Evolutionary conservation across 2,329 filamentous ascomycete species (phyloP), one percentile per base, ranked within the genome.

Genomic region (Xylogone sp.): DNA sequence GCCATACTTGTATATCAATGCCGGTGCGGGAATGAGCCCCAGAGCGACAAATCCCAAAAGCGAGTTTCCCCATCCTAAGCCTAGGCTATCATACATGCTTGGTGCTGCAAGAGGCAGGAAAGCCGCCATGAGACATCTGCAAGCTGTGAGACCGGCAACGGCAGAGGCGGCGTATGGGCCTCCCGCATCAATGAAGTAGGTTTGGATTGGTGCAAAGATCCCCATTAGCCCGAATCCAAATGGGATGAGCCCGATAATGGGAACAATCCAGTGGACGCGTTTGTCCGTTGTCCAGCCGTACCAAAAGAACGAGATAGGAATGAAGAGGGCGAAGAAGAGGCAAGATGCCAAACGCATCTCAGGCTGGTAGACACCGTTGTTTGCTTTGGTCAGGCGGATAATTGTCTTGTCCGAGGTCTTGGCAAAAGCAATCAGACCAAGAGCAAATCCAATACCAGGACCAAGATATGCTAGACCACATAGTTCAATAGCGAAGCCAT

Each of bases 21-120:
- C 59, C 3, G 77, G 74, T 6, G 76, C 69, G 0, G 73, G 75
- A 31, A 77, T 71, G 57, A 80, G 65, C 0, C 65, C 71, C 1
- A 79, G 43, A 5, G 73, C 70, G 31, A 80, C 66, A 53, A 78
- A 77, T 0, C 74, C 77, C 19, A 79, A 57, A 45, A 80, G 54
- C 2, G 69, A 71, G 50, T 71, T 75, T 0, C 75, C 75, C 75
- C 75, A 78, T 1, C 71, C 71, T 31, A 69, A 55, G 1, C 71
- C 73, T 10, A 73, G 58, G 7, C 42, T 57, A 0, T 48, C 58
- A 54, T 77, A 79, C 63, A 80, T 64, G n/a, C 55, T 53, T 5
- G 73, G 71, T 1, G 72, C 75, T 46, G 78, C 78, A 1, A 81
- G 65, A 4, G 77, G 77, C 49, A 79, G 71, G 2, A 71, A 71